Base-by-base conservation (phyloP, 108 stramenopile genomes). In the Cylindrotheca fusiformis region DNA sequence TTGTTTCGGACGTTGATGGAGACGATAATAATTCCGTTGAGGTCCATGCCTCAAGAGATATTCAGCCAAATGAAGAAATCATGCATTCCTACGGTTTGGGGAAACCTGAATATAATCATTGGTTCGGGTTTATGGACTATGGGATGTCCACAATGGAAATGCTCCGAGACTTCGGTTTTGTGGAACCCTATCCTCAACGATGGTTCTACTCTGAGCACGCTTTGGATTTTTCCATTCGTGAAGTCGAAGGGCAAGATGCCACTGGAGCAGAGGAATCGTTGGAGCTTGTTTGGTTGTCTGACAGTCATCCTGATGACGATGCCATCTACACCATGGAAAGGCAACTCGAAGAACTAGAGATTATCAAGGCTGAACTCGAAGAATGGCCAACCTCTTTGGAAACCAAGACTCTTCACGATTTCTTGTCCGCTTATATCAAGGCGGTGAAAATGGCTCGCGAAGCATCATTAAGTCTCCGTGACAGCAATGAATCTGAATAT, bases 121-220 rank as follows among this genome's bases (percentile, higher is more conserved):
- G 36, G 36, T 14, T 41, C 14, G 36, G 36, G 6, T 41, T 41
- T 41, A 14, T 41, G 10, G 47, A 20, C 41, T 81, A 72, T 70
- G 83, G 85, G 18, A 6, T 41, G 6, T 6, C 10, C 6, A 87
- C 87, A 10, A 68, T 82, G 8, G 79, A 86, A 22, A 80, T 93
- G 14, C 72, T 93, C 22, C 52, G 69, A 6, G 75, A 84, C 60
- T 90, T 67, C 77, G 91, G 91, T 20, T 93, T 93, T 62, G 86
- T 93, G 1, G 91, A 93, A 65, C n/a, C 22, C 8, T 82, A 70
- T 55, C 91, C 91, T 24, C 89, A 90, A 65, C 58, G 83, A 25
- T 90, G 85, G 86, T 47, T 85, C 45, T 83, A 87, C 57, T 32
- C 58, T 14, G 53, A 53, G 51, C 55, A 51, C 10, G 58, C 60